phyloP scores from a whole-genome alignment of 2,329 filamentous ascomycete genomes.

The Aspergillus sp. region DNA sequence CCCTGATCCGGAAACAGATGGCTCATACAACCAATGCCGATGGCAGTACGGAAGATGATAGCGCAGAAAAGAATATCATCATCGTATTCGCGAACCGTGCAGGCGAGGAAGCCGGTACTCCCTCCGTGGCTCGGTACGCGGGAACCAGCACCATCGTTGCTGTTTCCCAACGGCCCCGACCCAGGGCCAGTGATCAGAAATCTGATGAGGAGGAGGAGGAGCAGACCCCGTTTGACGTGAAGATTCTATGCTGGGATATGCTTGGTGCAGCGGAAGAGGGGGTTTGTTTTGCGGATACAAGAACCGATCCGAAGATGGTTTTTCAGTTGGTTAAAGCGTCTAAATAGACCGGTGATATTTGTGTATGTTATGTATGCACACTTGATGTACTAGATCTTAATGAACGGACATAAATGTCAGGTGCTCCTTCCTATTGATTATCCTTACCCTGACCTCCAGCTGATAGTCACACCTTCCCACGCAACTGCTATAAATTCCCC shows the following conservation, averaged over 20 bases:
- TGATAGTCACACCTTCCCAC: no score
- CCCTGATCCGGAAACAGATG: conserved; percentile 42
- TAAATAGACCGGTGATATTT: neutral
- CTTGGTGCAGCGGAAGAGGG: conserved; percentile 46
- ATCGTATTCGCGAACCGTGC: conserved; percentile 49
- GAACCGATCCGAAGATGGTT: conserved; percentile 39
- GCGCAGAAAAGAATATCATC: conserved; percentile 36
- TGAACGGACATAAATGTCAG: neutral
- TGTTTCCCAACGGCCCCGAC: conserved; percentile 28
- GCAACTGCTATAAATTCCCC: neutral
- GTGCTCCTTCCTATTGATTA: neutral
- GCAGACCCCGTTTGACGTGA: conserved; percentile 29
- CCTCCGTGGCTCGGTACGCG: conserved; percentile 44
- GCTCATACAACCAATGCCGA: conserved; percentile 28
- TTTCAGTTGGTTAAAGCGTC: conserved; percentile 30
- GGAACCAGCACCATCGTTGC: conserved; percentile 49
- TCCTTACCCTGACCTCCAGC: no score
- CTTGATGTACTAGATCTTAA: neutral
- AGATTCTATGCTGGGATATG: conserved; percentile 48
- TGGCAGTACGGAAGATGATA: conserved; percentile 5
- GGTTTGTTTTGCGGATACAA: conserved; percentile 48
- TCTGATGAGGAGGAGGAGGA: conserved; percentile 14
- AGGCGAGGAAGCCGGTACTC: conserved; percentile 44
- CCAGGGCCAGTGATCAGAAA: neutral
- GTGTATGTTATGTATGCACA: neutral